Conservation (phyloP, 2,329 filamentous ascomycete species). For the Periglandula ipomoeae region DNA sequence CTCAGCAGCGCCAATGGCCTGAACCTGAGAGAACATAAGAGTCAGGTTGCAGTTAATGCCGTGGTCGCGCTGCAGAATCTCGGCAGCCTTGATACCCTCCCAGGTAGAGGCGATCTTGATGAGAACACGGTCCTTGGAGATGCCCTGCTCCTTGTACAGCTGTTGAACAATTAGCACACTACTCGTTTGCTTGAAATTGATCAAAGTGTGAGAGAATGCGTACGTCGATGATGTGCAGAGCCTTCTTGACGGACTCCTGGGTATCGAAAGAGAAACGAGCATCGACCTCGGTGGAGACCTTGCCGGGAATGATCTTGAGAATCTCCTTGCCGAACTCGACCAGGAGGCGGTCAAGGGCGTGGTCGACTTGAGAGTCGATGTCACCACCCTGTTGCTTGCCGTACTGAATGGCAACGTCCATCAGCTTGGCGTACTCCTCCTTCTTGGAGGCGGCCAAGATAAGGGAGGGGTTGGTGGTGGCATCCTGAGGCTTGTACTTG, state of each 20-base stretch:
- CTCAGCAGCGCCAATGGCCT: conserved; percentile 94
- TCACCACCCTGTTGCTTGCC: conserved; percentile 67
- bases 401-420: conserved; percentile 75
- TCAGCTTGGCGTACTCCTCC: conserved; percentile 86
- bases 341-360: conserved; percentile 83
- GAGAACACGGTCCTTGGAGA: conserved; percentile 86
- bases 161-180: conserved; percentile 27
- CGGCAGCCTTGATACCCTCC: conserved; percentile 98
- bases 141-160: conserved; percentile 90
- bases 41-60: conserved; percentile 98
- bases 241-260: conserved; percentile 87
- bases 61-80: conserved; percentile 93
- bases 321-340: conserved; percentile 99
- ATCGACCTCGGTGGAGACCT: conserved; percentile 98
- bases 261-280: conserved; percentile 93
- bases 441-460: conserved; percentile 99
- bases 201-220: conserved; percentile 16
- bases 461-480: conserved; percentile 97
- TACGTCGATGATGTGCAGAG: conserved; percentile 93
- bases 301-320: conserved; percentile 90
- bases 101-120: conserved; percentile 99
- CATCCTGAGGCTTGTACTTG: conserved; percentile 99
- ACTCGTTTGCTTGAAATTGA: not conserved
- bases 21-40: conserved; percentile 92
- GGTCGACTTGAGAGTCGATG: conserved; percentile 77